A percentile compares a stretch with the other conserved stretches of the same genome.
phyloP scores from a whole-genome alignment of 2,329 filamentous ascomycete genomes.

The Hymenoscyphus repandus region DNA sequence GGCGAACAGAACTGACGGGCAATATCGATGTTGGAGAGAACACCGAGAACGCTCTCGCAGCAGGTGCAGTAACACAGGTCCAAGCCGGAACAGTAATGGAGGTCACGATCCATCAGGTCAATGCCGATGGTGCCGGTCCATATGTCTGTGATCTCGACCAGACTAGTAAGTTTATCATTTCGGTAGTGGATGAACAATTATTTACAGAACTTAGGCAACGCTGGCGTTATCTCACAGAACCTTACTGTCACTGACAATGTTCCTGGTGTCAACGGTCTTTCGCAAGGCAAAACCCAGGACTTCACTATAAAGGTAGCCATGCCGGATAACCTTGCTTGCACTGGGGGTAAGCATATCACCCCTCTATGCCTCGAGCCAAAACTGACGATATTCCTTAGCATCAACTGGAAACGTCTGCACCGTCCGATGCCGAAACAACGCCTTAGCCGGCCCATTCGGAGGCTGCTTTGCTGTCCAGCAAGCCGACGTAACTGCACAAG shows the following conservation, averaged over 20 bases:
- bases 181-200: slow-evolving; percentile 36
- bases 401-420: slow-evolving; percentile 58
- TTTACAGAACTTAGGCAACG: slow-evolving; percentile 42
- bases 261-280: slow-evolving; percentile 52
- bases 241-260: slow-evolving; percentile 56
- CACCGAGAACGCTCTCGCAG: slow-evolving; percentile 46
- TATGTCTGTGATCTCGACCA: slow-evolving; percentile 53
- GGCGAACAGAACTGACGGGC: slow-evolving; percentile 54
- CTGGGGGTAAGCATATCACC: slow-evolving; percentile 44
- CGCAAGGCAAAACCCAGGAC: slow-evolving; percentile 44
- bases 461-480: slow-evolving; percentile 55
- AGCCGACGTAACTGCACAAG: slow-evolving; percentile 37
- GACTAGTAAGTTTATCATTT: slow-evolving; percentile 35
- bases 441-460: slow-evolving; percentile 57
- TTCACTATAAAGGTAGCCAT: slow-evolving; percentile 49
- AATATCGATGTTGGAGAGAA: slow-evolving; percentile 57
- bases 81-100: slow-evolving; percentile 47
- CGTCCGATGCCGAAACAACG: slow-evolving; percentile 57
- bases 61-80: slow-evolving; percentile 48
- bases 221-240: slow-evolving; percentile 48
- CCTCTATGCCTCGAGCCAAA: slow-evolving; percentile 40
- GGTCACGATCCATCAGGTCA: slow-evolving; percentile 64
- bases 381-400: slow-evolving; percentile 48
- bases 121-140: slow-evolving; percentile 57
- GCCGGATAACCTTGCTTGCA: slow-evolving; percentile 50